A percentile compares a stretch with the other conserved stretches of the same genome.
Evolutionary conservation across 768 basidiomycete species (phyloP).

Genomic region (Cystofilobasidium ferigula): DNA sequence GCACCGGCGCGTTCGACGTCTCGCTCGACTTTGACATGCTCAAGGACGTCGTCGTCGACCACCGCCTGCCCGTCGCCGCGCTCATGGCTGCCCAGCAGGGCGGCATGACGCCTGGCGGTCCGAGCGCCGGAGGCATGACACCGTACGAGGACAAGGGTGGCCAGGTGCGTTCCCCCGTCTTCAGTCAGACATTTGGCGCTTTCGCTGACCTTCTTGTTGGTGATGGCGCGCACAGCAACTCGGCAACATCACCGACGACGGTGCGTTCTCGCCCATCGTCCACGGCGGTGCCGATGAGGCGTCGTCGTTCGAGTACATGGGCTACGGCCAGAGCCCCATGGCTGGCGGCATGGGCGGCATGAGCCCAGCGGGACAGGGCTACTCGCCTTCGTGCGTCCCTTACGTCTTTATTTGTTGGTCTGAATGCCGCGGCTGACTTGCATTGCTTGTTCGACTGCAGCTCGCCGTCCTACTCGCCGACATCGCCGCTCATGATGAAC

Average conservation of each 20-base stretch:
- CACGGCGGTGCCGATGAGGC: constrained; percentile 36
- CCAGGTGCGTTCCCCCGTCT: constrained; percentile 37
- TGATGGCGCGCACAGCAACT: neutral
- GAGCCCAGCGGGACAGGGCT: constrained; percentile 34
- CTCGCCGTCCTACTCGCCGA: constrained; percentile 33
- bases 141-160: constrained; percentile 78
- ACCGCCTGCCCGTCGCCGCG: constrained; percentile 50
- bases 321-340: constrained; percentile 74
- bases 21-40: constrained; percentile 95
- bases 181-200: neutral
- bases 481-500: constrained; percentile 70
- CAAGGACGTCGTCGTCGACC: constrained; percentile 95
- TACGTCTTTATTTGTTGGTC: neutral
- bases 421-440: constrained; percentile 24
- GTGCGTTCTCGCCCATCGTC: constrained; percentile 90
- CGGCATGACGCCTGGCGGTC: constrained; percentile 39
- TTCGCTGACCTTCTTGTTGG: neutral
- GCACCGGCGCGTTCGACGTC: constrained; percentile 85
- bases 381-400: constrained; percentile 27
- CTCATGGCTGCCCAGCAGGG: constrained; percentile 33
- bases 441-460: neutral
- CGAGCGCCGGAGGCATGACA: constrained; percentile 66
- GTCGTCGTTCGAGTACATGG: constrained; percentile 49
- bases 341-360: constrained; percentile 53
- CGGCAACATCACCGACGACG: constrained; percentile 49